A percentile compares a stretch with the other conserved stretches of the same genome.
phyloP scores from a whole-genome alignment of 176 grass and related monocot genomes.

The Hordeum vulgare region MorexV3_pseudomolecules_assembly NC_058524.1:337591548-337592047 shows the following conservation, averaged over 20 bases:
- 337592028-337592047: not conserved
- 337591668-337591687: not conserved
- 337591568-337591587: not conserved
- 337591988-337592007: not conserved
- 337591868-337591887: constrained; percentile 69
- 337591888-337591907: constrained; percentile 99
- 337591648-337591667: not conserved
- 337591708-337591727: constrained; percentile 52
- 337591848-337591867: constrained; percentile 83
- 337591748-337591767: constrained; percentile 26
- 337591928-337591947: not conserved
- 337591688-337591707: constrained; percentile 52
- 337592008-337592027: not conserved
- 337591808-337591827: not conserved
- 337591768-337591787: constrained; percentile 33
- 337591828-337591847: not conserved
- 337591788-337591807: constrained; percentile 4
- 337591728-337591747: constrained; percentile 58
- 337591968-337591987: not conserved
- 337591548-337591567: not conserved
- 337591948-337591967: not conserved
- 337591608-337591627: not conserved
- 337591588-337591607: not conserved
- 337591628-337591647: not conserved
- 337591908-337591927: constrained; percentile 37